A percentile compares a stretch with the other conserved stretches of the same genome.
These are phyloP conservation scores for Penicillium canariense DNA, from an alignment of 495 filamentous ascomycete genomes.

Conservation along the genomic window DNA sequence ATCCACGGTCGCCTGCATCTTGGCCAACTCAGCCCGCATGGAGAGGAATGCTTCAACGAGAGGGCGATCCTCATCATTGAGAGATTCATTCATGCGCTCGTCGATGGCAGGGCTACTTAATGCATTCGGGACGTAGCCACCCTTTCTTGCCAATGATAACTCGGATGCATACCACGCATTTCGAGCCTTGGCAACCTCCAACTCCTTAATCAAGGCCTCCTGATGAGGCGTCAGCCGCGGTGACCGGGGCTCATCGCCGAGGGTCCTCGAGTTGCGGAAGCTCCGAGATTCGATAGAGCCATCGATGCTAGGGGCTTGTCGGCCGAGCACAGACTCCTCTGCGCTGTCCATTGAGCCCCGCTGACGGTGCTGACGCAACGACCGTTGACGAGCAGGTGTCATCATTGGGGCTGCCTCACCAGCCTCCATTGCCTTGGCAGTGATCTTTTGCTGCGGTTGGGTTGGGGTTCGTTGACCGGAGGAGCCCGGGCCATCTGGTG, in stretches of 20 bases:
- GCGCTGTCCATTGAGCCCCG: constrained; percentile 46
- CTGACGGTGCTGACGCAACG: constrained; percentile 41
- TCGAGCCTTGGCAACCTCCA: constrained; percentile 75
- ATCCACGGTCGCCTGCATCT: constrained; percentile 80
- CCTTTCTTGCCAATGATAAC: constrained; percentile 81
- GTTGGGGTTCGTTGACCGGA: constrained; percentile 66
- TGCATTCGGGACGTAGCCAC: constrained; percentile 75
- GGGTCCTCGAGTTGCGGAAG: constrained; percentile 38
- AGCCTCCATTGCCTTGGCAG: constrained; percentile 48
- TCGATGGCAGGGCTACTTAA: constrained; percentile 74
- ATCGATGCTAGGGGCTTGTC: constrained; percentile 39
- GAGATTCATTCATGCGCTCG: constrained; percentile 67
- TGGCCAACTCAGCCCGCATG: constrained; percentile 77
- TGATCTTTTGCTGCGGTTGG: constrained; percentile 40
- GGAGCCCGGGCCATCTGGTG: constrained; percentile 41
- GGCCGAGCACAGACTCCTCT: constrained; percentile 45
- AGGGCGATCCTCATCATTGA: constrained; percentile 87
- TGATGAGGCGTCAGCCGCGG: constrained; percentile 47
- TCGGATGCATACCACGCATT: constrained; percentile 99
- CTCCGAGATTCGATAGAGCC: constrained; percentile 43
- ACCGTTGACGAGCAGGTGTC: constrained; percentile 44
- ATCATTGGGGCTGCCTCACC: constrained; percentile 49
- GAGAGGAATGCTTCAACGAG: constrained; percentile 89
- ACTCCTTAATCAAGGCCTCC: constrained; percentile 67
- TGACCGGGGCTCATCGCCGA: constrained; percentile 46